These are phyloP conservation scores for Magnolia kwangsiensis DNA, from an alignment of 164 flowering plant genomes.

Conservation along the genomic window DNA sequence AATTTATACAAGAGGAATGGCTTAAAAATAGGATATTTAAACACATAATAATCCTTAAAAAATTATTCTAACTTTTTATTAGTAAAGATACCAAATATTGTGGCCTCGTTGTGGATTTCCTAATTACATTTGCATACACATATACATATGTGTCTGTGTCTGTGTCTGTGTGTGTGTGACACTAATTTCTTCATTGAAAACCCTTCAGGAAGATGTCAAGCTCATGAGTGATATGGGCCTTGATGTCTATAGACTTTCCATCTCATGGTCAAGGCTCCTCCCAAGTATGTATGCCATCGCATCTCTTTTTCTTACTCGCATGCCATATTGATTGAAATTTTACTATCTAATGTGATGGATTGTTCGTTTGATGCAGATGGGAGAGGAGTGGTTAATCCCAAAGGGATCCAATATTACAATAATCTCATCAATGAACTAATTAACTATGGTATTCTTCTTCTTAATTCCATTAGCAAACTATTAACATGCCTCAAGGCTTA, in stretches of 20 bases:
- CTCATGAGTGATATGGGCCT: conserved; percentile 19
- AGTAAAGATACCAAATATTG: too few species aligned
- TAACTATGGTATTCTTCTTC: conserved; percentile 8
- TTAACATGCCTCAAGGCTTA: too few species aligned
- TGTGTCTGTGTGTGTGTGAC: too few species aligned
- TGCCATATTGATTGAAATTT: background rate
- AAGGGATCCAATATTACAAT: conserved; percentile 22
- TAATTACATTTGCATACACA: too few species aligned
- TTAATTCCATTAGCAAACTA: too few species aligned
- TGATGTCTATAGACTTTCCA: conserved; percentile 22
- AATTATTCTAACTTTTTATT: too few species aligned
- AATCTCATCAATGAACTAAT: conserved; percentile 19
- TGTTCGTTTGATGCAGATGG: conserved; percentile 7
- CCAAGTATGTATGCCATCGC: conserved; percentile 5
- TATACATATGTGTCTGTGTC: too few species aligned
- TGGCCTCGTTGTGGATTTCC: too few species aligned
- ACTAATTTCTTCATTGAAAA: background rate
- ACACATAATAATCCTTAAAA: too few species aligned
- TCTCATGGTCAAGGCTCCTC: conserved; percentile 24
- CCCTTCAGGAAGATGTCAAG: conserved; percentile 23
- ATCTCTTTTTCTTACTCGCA: background rate
- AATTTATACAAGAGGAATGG: too few species aligned
- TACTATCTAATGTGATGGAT: too few species aligned
- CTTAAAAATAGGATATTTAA: too few species aligned
- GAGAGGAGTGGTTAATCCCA: conserved; percentile 19